These are phyloP conservation scores for Wickerhamiella kazuoi DNA, from an alignment of 805 yeast species.

Conservation along the genomic window DNA sequence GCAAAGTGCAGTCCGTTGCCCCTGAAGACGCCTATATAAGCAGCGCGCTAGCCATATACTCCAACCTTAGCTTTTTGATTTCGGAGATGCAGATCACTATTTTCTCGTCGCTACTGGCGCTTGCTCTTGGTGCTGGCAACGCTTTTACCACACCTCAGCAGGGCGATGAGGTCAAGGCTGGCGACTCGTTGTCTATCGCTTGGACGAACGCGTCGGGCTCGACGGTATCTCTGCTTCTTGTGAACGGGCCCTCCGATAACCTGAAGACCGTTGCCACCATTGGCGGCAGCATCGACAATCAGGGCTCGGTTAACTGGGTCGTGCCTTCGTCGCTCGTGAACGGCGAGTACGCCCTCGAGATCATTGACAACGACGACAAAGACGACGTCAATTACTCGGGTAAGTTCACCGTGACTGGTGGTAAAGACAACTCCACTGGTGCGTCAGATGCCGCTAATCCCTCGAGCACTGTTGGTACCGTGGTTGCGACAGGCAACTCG, in stretches of 20 bases:
- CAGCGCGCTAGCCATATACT: neutral
- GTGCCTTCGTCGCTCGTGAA: conserved; percentile 18
- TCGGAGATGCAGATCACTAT: conserved; percentile 6
- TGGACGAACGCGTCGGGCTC: conserved; percentile 21
- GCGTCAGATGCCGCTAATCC: conserved; percentile 9
- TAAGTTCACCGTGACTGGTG: conserved; percentile 16
- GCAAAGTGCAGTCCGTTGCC: neutral
- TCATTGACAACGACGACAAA: conserved; percentile 16
- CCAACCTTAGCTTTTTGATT: neutral
- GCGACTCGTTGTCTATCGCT: conserved; percentile 15
- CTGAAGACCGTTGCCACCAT: conserved; percentile 21
- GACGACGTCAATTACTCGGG: conserved; percentile 22
- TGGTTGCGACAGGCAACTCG: conserved; percentile 6
- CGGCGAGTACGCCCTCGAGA: conserved; percentile 23
- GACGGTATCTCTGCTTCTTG: conserved; percentile 18
- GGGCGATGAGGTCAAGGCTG: conserved; percentile 18
- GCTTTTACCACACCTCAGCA: conserved; percentile 20
- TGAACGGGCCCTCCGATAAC: conserved; percentile 19
- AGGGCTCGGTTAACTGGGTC: conserved; percentile 22
- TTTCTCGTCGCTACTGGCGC: conserved; percentile 8
- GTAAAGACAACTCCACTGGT: conserved; percentile 8
- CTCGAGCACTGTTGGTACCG: conserved; percentile 4
- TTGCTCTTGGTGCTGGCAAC: conserved; percentile 15
- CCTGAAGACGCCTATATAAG: neutral
- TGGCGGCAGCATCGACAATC: conserved; percentile 17